Evolutionary conservation across 108 stramenopile genomes (phyloP).

Genomic region (Fragilariopsis cylindrus): DNA sequence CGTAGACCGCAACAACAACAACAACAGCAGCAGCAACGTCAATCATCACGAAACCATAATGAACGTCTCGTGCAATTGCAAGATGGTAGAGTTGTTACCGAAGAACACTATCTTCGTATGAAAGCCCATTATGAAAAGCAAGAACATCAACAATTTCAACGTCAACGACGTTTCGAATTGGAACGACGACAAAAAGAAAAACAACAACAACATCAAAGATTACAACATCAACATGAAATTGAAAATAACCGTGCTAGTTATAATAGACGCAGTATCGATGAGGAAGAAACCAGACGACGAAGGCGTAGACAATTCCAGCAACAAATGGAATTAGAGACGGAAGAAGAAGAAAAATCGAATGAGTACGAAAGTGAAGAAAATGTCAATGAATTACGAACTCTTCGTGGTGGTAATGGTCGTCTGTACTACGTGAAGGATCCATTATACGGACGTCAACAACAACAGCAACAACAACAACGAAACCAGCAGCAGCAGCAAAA

Average conservation of each 20-base stretch:
- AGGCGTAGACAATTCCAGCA: neutral
- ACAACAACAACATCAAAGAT: neutral
- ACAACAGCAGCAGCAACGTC: neutral
- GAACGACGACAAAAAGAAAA: neutral
- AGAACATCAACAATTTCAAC: neutral
- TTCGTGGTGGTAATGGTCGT: constrained; percentile 23
- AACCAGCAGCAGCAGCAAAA: neutral
- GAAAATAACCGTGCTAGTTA: neutral
- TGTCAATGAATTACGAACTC: neutral
- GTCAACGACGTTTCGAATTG: neutral
- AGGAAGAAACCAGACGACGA: constrained; percentile 13
- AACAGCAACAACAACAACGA: neutral
- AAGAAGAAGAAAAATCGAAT: neutral
- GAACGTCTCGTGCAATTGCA: no score
- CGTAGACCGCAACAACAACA: neutral
- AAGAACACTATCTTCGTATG: neutral
- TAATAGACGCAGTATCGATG: neutral
- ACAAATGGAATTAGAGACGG: neutral
- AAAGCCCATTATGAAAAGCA: neutral
- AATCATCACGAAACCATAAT: no score
- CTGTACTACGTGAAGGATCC: constrained; percentile 11
- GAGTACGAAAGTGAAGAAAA: constrained; percentile 5
- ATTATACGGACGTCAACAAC: neutral
- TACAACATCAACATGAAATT: neutral
- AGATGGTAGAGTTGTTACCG: neutral